Base-by-base conservation (phyloP, 345 rosid species). In the Linum trigynum region DNA sequence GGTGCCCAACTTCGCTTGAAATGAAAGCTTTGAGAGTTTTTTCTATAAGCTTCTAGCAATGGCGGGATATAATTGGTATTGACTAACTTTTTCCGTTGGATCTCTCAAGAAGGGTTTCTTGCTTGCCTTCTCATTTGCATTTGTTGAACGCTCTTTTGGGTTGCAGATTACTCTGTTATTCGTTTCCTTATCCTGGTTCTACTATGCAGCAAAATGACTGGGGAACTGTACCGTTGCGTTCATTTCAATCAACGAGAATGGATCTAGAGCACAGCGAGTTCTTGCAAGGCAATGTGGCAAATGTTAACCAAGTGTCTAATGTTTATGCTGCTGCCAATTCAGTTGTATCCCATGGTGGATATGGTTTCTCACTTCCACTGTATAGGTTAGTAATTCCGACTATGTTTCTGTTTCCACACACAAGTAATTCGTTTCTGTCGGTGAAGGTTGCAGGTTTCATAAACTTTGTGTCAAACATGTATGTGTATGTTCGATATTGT, bases 301-400 rank as follows among this genome's bases (percentile, higher is more conserved):
- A 38, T 51, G 58, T 67, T 23, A 57, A 72, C 45, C 73, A 62
- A 39, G 65, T 51, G 62, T 40, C 76, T 73, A 62, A 43, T 63
- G 15, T 50, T 61, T 41, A 3, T 67, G 64, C 66, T 51, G 14
- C 45, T 23, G 11, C 65, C 66, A 73, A 43, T 68, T 67, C 72
- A 14, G 55, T 67, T 57, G 62, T 61, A 64, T 58, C 75, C 78
- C 85, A 63, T 10, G 67, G 64, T 65, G 82, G 86, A 71, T 73
- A 61, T 62, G 71, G 65, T 67, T 75, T 72, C 78, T 77, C 78
- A 2, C 82, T 79, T 59, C 80, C 86, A 57, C 77, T 84, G 85
- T 74, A 75, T 65, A 86, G 89, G 96, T 85, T 59, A 78, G 91
- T 82, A 15, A 39, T 42, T 37, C 40, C 10, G 35, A 37, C 62